phyloP scores from a whole-genome alignment of 2,329 filamentous ascomycete genomes.

The Peltaster fructicola region DNA sequence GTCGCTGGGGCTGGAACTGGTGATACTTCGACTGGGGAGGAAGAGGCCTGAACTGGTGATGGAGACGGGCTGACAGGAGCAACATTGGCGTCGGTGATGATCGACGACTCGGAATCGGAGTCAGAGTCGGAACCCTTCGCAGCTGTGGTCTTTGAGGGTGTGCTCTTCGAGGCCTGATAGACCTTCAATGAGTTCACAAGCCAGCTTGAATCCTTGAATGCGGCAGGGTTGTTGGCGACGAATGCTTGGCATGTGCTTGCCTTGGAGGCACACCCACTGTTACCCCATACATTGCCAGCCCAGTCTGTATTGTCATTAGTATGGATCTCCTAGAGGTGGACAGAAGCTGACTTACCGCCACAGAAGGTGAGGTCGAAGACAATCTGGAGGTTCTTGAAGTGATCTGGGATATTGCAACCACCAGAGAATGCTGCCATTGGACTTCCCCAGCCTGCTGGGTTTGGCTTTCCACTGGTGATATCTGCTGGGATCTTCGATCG shows the following conservation, averaged over 20 bases:
- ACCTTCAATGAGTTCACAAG: constrained; percentile 23
- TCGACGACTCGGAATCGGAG: too few species aligned
- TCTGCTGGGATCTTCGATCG: constrained; percentile 18
- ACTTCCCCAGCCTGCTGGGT: constrained; percentile 45
- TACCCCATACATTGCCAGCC: constrained; percentile 18
- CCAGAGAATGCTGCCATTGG: constrained; percentile 45
- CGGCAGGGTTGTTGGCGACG: constrained; percentile 18
- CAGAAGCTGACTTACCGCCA: too few species aligned
- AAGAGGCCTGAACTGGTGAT: too few species aligned
- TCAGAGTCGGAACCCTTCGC: too few species aligned
- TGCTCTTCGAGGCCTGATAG: constrained; percentile 14
- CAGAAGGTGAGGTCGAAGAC: constrained; percentile 48
- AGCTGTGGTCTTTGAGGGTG: background rate
- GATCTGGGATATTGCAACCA: constrained; percentile 18
- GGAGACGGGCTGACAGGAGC: too few species aligned
- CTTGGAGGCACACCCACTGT: constrained; percentile 16
- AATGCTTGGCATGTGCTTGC: constrained; percentile 14
- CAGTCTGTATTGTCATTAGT: too few species aligned
- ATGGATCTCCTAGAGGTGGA: too few species aligned
- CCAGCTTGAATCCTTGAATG: constrained; percentile 25
- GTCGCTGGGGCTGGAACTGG: too few species aligned
- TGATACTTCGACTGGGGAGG: too few species aligned
- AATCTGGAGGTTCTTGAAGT: constrained; percentile 22
- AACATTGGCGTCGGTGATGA: too few species aligned
- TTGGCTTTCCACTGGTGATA: constrained; percentile 32